These are phyloP conservation scores for Vitis amurensis DNA, from an alignment of 164 flowering plant species.

Conservation along the genomic window DNA sequence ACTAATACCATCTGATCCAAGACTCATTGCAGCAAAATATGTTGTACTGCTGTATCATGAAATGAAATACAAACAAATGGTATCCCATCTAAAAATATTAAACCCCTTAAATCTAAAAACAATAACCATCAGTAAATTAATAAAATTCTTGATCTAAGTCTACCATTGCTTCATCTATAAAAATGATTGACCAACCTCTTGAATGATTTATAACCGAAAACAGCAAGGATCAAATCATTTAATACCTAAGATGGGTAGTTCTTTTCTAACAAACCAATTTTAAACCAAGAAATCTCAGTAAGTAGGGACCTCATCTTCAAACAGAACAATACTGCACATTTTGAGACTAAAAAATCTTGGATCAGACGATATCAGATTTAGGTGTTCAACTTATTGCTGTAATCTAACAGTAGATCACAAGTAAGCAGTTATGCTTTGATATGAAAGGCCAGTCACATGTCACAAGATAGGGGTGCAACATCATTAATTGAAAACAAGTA, in stretches of 20 bases:
- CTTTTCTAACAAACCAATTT: too few relatives aligned
- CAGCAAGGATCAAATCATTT: neutral
- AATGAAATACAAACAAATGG: neutral
- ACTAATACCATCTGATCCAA: neutral
- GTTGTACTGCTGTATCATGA: neutral
- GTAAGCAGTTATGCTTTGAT: neutral
- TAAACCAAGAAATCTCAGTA: too few relatives aligned
- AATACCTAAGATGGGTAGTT: neutral
- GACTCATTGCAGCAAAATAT: neutral
- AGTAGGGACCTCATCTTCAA: too few relatives aligned
- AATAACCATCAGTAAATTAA: neutral
- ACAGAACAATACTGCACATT: neutral
- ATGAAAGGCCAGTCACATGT: neutral
- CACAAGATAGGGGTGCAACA: neutral
- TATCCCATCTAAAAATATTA: neutral
- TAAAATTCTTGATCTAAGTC: neutral
- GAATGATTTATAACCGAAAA: neutral
- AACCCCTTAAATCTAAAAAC: neutral
- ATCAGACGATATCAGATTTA: conserved; percentile 1
- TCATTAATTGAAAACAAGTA: too few relatives aligned
- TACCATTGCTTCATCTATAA: neutral
- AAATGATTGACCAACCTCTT: neutral
- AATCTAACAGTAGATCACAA: neutral
- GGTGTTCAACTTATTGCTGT: conserved; percentile 1
- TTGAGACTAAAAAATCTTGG: neutral